Conservation (phyloP, 768 basidiomycete species). For the Mycena belliarum region DNA sequence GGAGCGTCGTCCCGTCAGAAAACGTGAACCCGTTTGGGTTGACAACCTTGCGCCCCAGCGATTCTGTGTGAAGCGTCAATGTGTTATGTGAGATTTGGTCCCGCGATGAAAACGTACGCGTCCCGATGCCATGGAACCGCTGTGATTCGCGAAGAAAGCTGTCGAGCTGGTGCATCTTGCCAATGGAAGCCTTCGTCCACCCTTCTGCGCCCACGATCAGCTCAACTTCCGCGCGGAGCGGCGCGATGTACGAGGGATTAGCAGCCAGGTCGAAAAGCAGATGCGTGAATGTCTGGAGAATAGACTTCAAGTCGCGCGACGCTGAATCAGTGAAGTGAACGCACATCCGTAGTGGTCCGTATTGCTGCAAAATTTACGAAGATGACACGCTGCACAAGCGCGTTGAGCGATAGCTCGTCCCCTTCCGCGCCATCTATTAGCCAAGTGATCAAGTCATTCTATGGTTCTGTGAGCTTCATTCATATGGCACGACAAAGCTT, state of each 20-base stretch:
- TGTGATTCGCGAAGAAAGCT: constrained; percentile 35
- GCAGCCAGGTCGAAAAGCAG: constrained; percentile 29
- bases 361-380: constrained; percentile 35
- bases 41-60: constrained; percentile 20
- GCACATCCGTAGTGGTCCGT: constrained; percentile 33
- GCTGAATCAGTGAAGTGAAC: neutral
- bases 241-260: constrained; percentile 24
- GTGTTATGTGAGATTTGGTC: neutral
- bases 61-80: constrained; percentile 11
- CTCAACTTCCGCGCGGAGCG: constrained; percentile 37
- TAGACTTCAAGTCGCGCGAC: neutral
- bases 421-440: constrained; percentile 33
- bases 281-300: constrained; percentile 27
- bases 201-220: constrained; percentile 27
- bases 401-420: constrained; percentile 23
- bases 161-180: constrained; percentile 35
- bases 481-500: neutral
- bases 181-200: constrained; percentile 28
- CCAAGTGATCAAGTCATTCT: constrained; percentile 44
- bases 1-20: constrained; percentile 25
- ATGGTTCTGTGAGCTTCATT: neutral
- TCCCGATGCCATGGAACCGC: constrained; percentile 28
- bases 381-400: constrained; percentile 29
- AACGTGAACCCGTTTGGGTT: constrained; percentile 25
- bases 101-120: constrained; percentile 21